Evolutionary conservation across 202 grass and related monocot genomes (phyloP).

Genomic region (Schoenoplectus tabernaemontani): DNA sequence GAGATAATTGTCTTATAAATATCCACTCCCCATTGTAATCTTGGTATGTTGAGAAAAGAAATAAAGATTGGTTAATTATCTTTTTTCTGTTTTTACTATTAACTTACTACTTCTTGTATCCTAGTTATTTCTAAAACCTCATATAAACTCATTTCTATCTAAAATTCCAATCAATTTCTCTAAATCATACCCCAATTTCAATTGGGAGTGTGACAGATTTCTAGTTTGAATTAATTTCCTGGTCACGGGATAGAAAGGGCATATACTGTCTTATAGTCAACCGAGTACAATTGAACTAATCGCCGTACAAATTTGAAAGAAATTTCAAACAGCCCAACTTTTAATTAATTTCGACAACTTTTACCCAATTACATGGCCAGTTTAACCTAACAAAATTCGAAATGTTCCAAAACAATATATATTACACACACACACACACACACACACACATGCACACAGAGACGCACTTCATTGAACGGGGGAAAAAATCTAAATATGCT

Average conservation of each 20-base stretch:
- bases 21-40: too few relatives aligned
- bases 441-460: too few relatives aligned
- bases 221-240: background rate
- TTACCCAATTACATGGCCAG: background rate
- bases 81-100: too few relatives aligned
- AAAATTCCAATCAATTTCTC: background rate
- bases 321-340: background rate
- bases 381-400: background rate
- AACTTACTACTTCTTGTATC: too few relatives aligned
- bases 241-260: background rate
- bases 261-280: background rate
- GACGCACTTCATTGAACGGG: background rate
- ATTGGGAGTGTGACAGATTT: background rate
- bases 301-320: background rate
- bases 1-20: too few relatives aligned
- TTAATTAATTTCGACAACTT: background rate
- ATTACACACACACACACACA: too few relatives aligned
- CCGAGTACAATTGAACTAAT: background rate
- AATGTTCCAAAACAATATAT: background rate
- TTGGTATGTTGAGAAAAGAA: too few relatives aligned
- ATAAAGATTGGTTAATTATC: too few relatives aligned
- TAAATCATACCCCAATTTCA: too few relatives aligned
- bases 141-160: background rate
- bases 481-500: too few relatives aligned
- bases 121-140: too few relatives aligned